Base-by-base conservation (phyloP, 768 basidiomycete species). In the Tylopilus subfusipes region DNA sequence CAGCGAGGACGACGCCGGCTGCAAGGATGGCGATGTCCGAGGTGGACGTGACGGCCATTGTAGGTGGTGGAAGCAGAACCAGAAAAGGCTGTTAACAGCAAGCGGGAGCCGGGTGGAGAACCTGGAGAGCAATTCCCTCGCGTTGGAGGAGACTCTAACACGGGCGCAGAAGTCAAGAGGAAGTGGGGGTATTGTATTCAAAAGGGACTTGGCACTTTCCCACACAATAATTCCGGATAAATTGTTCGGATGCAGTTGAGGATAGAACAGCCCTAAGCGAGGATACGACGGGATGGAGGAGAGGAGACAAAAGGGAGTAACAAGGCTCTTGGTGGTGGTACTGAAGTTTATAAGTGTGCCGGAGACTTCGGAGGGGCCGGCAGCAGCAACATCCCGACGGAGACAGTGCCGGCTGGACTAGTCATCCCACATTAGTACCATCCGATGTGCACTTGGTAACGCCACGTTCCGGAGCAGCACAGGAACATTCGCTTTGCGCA, bases 11-110 rank as follows among this genome's bases (percentile, higher is more conserved):
- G 51, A 91, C 81, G 50, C 91, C 90, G 40, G 93, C 68, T 40
- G 79, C 75, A 56, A 95, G 80, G 56, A 94, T 78, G 63, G 83
- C 65, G 42, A 87, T 72, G 72, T 95, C 92, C 43, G 89, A 86
- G 36, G 84, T 78, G 16, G 85, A 82, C 7, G 81, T 67, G 59
- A 81, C 71, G 55, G 86, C 76, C 84, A 88, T 85, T 55, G 68
- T 62, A 54, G 68, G 50, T 43, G 59, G 45, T 31, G 45, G 11
- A 14, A 36, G 22, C 9, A 60, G 48, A 52, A 50, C 46, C 29
- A 24, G 24, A 40, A 22, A 40, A 48, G 14, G 14, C 45, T 39
- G 27, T 27, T 9, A 14, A 50, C 27, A 31, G 42, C 44, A 8
- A 19, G 22, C 6, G 21, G 34, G 1, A 25, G 4, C 50, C 51